phyloP scores from a whole-genome alignment of 352 stramenopile species.

The Phytophthora constricta region DNA sequence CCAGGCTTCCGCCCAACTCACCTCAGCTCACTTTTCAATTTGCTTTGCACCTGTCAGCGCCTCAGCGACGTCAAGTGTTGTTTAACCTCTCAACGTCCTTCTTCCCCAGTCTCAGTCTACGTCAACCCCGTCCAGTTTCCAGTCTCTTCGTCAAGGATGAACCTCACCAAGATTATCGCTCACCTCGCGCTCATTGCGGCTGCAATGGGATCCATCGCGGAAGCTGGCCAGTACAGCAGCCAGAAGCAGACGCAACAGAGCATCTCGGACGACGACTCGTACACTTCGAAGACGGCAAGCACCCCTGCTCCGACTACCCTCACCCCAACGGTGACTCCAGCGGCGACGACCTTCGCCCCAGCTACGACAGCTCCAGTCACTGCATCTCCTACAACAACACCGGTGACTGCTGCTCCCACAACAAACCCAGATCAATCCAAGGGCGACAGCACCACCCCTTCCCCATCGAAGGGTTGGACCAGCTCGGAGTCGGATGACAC shows the following conservation, averaged over 20 bases:
- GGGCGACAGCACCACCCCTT: too few species aligned
- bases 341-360: neutral
- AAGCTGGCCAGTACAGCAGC: conserved; percentile 16
- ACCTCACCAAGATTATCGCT: conserved; percentile 44
- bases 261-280: conserved; percentile 20
- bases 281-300: conserved; percentile 2
- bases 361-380: neutral
- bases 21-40: conserved; percentile 11
- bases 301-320: neutral
- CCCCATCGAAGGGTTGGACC: too few species aligned
- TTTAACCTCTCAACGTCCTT: conserved; percentile 21
- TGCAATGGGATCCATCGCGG: conserved; percentile 29
- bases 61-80: conserved; percentile 9
- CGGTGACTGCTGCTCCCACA: neutral
- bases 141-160: conserved; percentile 34
- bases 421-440: too few species aligned
- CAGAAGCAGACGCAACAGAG: conserved; percentile 13
- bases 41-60: conserved; percentile 13
- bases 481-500: too few species aligned
- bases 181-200: conserved; percentile 32
- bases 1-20: neutral
- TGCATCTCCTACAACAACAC: neutral
- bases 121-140: conserved; percentile 12
- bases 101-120: conserved; percentile 21
- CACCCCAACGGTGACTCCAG: conserved; percentile 6